Evolutionary conservation across 2,329 filamentous ascomycete genomes (phyloP), one percentile per base, ranked within the genome.

Genomic region (Trichoderma polysporum): DNA sequence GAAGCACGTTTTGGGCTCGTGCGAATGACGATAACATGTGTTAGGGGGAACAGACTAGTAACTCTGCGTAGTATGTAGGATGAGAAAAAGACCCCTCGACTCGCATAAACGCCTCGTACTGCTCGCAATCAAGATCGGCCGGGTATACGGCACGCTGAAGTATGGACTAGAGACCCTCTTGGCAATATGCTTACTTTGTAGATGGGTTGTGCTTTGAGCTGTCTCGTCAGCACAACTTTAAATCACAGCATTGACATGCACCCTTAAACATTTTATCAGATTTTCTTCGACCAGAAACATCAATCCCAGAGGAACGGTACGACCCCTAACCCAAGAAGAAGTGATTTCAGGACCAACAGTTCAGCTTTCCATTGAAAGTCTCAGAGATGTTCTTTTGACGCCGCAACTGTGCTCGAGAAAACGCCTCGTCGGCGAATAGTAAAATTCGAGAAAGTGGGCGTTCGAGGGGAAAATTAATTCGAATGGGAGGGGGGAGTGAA

Each of bases 401-500:
- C 49, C 49, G 25, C 35, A 25, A 45, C 13, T 39, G 5, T 10
- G 25, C n/a, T 33, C 6, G n/a, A 54, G 19, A 52, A 54, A 53
- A 22, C 33, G 47, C 60, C 60, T 29, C n/a, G 3, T 31, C 8
- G 15, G 35, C 47, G 25, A 22, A 54, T 45, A 63, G 8, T 12
- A 27, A 25, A 45, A 19, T 54, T 54, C 35, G 60, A 54, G 49
- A 63, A 53, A 45, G 49, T 35, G 60, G 49, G 45, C 35, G 60
- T 29, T 25, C 7, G n/a, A 31, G 33, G 22, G 45, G 25, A 33
- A 62, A 52, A 39, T 22, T 13, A 27, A 31, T 5, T 45, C 22
- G 39, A 41, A 25, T 25, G 29, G 50, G 56, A 29, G 49, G 50
- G 60, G 60, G 60, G 60, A 25, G 60, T 54, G 60, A 54, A 25